These are phyloP conservation scores for Wallacemonas sp. DNA, from an alignment of 208 protist species.

Conservation along the genomic window DNA sequence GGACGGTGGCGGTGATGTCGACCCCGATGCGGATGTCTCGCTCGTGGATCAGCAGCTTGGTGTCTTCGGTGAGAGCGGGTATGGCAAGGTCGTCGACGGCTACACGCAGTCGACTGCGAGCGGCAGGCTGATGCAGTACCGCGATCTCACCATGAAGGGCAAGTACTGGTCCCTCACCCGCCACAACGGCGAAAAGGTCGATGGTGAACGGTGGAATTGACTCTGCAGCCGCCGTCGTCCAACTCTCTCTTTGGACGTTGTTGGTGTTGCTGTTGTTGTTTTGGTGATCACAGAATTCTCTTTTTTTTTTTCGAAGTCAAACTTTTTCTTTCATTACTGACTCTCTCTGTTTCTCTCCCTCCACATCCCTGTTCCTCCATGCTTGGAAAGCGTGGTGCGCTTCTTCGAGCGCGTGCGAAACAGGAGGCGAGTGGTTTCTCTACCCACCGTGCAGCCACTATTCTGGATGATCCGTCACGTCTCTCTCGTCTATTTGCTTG, in stretches of 20 bases:
- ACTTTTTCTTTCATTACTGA: not conserved
- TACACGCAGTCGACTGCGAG: slow-evolving; percentile 66
- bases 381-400: too few species aligned
- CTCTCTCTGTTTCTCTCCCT: not conserved
- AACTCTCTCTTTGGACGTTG: too few species aligned
- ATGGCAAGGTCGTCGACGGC: slow-evolving; percentile 59
- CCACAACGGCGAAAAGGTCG: slow-evolving; percentile 43
- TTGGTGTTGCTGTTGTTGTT: too few species aligned
- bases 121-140: slow-evolving; percentile 70
- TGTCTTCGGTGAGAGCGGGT: slow-evolving; percentile 55
- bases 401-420: too few species aligned
- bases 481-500: not conserved
- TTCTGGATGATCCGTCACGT: not conserved
- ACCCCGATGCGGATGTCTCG: slow-evolving; percentile 24
- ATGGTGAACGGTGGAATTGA: slow-evolving; percentile 43
- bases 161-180: slow-evolving; percentile 76
- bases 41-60: slow-evolving; percentile 87
- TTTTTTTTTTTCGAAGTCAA: too few species aligned
- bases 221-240: not conserved
- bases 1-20: not conserved
- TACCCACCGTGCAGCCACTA: too few species aligned
- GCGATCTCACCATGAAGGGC: slow-evolving; percentile 88
- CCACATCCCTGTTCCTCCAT: not conserved
- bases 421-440: too few species aligned
- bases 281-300: too few species aligned